phyloP scores from a whole-genome alignment of 495 filamentous ascomycete species.

The Penicillium desertorum region DNA sequence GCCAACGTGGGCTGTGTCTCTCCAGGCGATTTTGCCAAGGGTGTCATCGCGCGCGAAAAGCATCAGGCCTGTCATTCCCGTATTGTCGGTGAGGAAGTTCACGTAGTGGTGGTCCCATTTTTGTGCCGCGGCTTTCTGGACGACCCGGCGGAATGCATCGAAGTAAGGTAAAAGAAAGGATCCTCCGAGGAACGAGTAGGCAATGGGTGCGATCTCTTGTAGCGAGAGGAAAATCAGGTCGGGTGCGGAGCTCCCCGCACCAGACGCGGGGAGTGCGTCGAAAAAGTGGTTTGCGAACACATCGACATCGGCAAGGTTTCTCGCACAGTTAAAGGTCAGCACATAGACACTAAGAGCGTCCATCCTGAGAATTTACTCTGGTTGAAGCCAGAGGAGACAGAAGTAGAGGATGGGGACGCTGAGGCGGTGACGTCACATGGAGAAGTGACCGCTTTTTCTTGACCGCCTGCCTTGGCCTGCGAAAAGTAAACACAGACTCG shows the following conservation, averaged over 20 bases:
- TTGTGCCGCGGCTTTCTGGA: constrained; percentile 61
- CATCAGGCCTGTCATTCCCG: constrained; percentile 88
- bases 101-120: constrained; percentile 47
- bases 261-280: constrained; percentile 56
- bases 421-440: constrained; percentile 4
- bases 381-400: background rate
- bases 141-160: constrained; percentile 60
- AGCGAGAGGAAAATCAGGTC: constrained; percentile 75
- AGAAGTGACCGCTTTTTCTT: background rate
- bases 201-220: constrained; percentile 86
- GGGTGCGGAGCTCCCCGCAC: constrained; percentile 48
- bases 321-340: constrained; percentile 88
- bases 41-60: constrained; percentile 66
- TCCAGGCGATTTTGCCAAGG: constrained; percentile 51
- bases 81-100: constrained; percentile 60
- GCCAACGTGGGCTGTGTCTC: constrained; percentile 73
- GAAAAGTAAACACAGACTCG: constrained; percentile 1
- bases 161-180: constrained; percentile 77
- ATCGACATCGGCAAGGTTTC: constrained; percentile 59
- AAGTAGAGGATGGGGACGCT: background rate
- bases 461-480: constrained; percentile 3
- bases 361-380: constrained; percentile 34
- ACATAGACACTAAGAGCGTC: constrained; percentile 61
- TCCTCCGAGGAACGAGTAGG: constrained; percentile 82
- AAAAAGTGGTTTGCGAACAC: constrained; percentile 71